Evolutionary conservation across 306 rosid genomes (phyloP), one percentile per base, ranked within the genome.

Genomic region (Sicyos baderoa): DNA sequence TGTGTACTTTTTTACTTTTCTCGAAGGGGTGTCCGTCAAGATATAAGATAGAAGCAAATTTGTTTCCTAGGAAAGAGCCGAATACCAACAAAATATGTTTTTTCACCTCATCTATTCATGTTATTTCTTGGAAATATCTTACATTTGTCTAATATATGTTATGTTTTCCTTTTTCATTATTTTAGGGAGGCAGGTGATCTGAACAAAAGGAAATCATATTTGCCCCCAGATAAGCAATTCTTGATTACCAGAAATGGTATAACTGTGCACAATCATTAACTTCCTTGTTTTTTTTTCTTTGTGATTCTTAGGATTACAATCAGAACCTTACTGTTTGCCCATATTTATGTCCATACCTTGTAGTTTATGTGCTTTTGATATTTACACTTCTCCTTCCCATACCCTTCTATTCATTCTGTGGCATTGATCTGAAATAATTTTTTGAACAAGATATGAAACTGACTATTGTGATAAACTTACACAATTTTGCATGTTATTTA

Each of bases 151-250:
- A 65, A 6, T 57, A 52, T 50, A 16, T 35, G 53, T 25, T 27
- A 52, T 69, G 17, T 53, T 48, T 64, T 64, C 19, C 12, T 44
- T 67, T 68, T n/a, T 8, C 54, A 60, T 75, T 52, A 23, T 81
- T 58, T 70, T 54, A 89, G 99, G 99, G 99, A 93, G 75, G 85
- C 97, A 0, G 99, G 99, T 51, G 99, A 93, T 53, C 88, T 93
- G 35, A 79, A 82, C 84, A 88, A 90, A 88, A 85, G 96, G 90
- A 93, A 93, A 80, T 54, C 96, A 0, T 93, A 88, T 78, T 84
- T 93, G 42, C 99, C 99, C 18, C 60, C 79, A 3, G 96, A 86
- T 47, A 93, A 93, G 76, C 99, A 90, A 77, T 90, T 88, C 79
- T 83, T 93, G 74, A 84, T 93, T 37, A 89, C 99, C 64, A 86